A percentile compares a stretch with the other conserved stretches of the same genome.
Evolutionary conservation across 805 yeast species (phyloP).

Genomic region (Yarrowia sp.): DNA sequence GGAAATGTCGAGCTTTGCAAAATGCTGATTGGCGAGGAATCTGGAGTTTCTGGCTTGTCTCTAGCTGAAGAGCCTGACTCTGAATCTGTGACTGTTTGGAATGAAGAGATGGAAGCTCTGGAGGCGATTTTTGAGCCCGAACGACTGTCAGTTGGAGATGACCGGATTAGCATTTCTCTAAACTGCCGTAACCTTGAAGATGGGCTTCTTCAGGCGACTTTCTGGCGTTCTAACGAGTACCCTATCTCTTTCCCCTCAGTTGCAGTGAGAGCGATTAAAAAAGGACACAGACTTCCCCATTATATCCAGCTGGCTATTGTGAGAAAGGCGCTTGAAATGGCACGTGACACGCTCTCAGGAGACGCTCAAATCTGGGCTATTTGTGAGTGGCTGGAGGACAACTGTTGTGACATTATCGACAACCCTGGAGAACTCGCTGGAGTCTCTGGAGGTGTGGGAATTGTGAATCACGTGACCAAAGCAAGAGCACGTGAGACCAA

Average conservation of each 20-base stretch:
- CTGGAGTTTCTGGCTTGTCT: background rate
- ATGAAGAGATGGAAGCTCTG: slow-evolving; percentile 75
- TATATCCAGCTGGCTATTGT: slow-evolving; percentile 51
- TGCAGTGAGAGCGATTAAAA: slow-evolving; percentile 56
- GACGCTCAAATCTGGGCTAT: slow-evolving; percentile 71
- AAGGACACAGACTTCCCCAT: slow-evolving; percentile 44
- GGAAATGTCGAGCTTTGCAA: slow-evolving; percentile 56
- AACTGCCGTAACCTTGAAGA: slow-evolving; percentile 16
- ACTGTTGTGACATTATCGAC: slow-evolving; percentile 62
- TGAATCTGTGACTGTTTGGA: slow-evolving; percentile 62
- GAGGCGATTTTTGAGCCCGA: slow-evolving; percentile 62
- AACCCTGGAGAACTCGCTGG: slow-evolving; percentile 76
- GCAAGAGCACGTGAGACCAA: background rate
- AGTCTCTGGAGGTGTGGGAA: slow-evolving; percentile 45
- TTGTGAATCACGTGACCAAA: background rate
- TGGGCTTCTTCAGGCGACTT: slow-evolving; percentile 42
- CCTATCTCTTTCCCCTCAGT: slow-evolving; percentile 77
- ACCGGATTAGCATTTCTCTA: background rate
- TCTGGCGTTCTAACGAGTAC: slow-evolving; percentile 60
- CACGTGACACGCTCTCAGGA: slow-evolving; percentile 58
- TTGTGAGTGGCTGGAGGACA: slow-evolving; percentile 79
- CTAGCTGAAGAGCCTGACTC: slow-evolving; percentile 30
- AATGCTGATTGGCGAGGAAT: slow-evolving; percentile 43
- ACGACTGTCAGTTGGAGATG: slow-evolving; percentile 44
- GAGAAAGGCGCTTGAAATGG: slow-evolving; percentile 47